Percentiles rank a stretch among this genome's conserved stretches.
Evolutionary conservation across 2,329 filamentous ascomycete species (phyloP).

Genomic region (Aspergillus bombycis): DNA sequence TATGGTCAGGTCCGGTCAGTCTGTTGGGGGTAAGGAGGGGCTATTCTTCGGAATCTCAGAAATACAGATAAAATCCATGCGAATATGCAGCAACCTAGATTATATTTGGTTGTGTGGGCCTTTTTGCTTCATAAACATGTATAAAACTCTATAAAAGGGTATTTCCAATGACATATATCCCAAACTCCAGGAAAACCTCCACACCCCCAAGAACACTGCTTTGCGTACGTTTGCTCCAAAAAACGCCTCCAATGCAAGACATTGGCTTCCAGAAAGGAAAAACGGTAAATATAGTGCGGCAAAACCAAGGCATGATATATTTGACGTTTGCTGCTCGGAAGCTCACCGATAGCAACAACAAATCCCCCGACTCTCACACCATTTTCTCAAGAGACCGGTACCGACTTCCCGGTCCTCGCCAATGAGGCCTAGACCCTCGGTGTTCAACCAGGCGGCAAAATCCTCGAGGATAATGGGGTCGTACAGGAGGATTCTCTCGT

Average conservation of each 20-base stretch:
- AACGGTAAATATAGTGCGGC: not conserved
- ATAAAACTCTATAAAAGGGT: not conserved
- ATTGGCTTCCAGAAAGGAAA: not conserved
- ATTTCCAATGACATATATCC: not conserved
- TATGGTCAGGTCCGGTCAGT: not conserved
- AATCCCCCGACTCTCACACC: constrained; percentile 86
- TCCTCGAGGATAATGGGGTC: constrained; percentile 90
- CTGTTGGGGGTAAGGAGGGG: not conserved
- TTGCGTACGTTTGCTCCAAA: not conserved
- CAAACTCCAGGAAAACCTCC: not conserved
- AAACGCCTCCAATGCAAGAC: not conserved
- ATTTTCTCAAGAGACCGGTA: constrained; percentile 72
- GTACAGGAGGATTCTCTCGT: constrained; percentile 92
- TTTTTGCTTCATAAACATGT: not conserved
- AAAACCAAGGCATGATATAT: not conserved
- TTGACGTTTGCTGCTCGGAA: not conserved
- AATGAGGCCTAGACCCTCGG: constrained; percentile 64
- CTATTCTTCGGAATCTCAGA: not conserved
- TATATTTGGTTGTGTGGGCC: not conserved
- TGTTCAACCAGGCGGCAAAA: constrained; percentile 79
- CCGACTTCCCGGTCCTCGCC: constrained; percentile 69
- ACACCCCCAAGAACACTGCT: not conserved
- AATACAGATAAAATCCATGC: not conserved
- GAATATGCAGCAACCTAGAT: not conserved
- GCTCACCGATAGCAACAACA: constrained; percentile 71